Base-by-base conservation (phyloP, 2,329 filamentous ascomycete species). In the Coniochaeta sp. region DNA sequence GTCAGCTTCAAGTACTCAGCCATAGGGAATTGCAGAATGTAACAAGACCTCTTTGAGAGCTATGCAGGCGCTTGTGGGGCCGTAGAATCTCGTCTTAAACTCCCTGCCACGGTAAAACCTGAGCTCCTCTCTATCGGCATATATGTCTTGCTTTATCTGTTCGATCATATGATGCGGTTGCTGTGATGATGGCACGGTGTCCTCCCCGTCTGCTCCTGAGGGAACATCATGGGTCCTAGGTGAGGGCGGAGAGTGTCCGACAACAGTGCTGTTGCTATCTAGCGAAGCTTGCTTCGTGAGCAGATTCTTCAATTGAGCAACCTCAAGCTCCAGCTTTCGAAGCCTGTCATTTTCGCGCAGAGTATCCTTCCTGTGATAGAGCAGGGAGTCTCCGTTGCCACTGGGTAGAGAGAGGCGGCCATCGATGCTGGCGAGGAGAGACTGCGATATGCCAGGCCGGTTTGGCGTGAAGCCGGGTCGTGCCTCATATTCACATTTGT, bases 21-120 rank as follows among this genome's bases (percentile, higher is more conserved):
- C 4, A 14, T 19, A 8, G 19, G 16, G 17, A 5, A n/a, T 40
- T 24, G 2, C 24, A 12, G 7, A 9, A 24, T 47, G n/a, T 24
- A 24, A 24, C n/a, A 47, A 55, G 26, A 79, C 74, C 61, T 85
- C 82, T 57, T 80, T 79, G 66, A 86, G 83, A 12, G 83, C 83
- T 72, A 84, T 81, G 72, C 79, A 85, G 52, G 82, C 81, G 64
- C 84, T 86, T 69, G 85, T 81, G 3, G 82, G 82, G 1, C 83
- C 82, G 65, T 81, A 84, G 68, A 85, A 86, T 63, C 82, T 78
- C 3, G 81, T 84, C 65, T 81, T 81, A 69, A 85, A 85, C 63
- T 82, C 81, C 66, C 83, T 82, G 59, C 82, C 81, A 32, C 81
- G 75, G 70, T 84, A 81, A 72, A 84, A 84, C 58, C 81, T 79